A percentile compares a stretch with the other conserved stretches of the same genome.
phyloP scores from a whole-genome alignment of 2,329 filamentous ascomycete species.

The Mycosphaerella arachidis region DNA sequence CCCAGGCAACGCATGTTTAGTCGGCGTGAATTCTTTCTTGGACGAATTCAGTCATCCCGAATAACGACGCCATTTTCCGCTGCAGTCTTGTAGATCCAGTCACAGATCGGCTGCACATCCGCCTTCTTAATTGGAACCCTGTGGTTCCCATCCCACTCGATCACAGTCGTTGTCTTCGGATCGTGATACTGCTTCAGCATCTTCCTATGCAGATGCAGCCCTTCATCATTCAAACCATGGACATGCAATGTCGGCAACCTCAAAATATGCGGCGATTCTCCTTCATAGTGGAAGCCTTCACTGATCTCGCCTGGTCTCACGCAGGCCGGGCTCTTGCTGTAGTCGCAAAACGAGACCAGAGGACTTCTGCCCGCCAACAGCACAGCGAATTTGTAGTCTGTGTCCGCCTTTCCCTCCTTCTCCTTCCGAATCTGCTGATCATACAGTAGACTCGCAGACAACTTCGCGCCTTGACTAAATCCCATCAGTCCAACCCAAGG shows the following conservation, averaged over 20 bases:
- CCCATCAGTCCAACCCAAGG: conserved; percentile 49
- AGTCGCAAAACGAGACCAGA: conserved; percentile 50
- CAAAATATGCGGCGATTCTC: conserved; percentile 47
- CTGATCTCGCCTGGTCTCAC: conserved; percentile 41
- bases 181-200: conserved; percentile 58
- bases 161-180: conserved; percentile 48
- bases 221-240: conserved; percentile 59
- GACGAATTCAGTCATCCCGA: not conserved
- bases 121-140: conserved; percentile 63
- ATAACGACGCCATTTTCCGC: conserved; percentile 43
- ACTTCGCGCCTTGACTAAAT: conserved; percentile 49
- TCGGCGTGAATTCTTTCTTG: not conserved
- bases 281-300: conserved; percentile 42
- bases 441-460: conserved; percentile 44
- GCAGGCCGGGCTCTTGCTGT: conserved; percentile 34
- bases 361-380: conserved; percentile 60
- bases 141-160: conserved; percentile 73
- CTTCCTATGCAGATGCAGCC: conserved; percentile 55
- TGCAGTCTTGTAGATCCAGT: conserved; percentile 50
- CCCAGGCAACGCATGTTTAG: not conserved
- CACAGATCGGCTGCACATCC: conserved; percentile 58
- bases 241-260: conserved; percentile 62
- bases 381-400: conserved; percentile 57
- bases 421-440: conserved; percentile 56
- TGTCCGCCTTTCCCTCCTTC: conserved; percentile 34